These are phyloP conservation scores for Sphaceloma murrayae DNA, from an alignment of 2,329 filamentous ascomycete genomes.

Conservation along the genomic window DNA sequence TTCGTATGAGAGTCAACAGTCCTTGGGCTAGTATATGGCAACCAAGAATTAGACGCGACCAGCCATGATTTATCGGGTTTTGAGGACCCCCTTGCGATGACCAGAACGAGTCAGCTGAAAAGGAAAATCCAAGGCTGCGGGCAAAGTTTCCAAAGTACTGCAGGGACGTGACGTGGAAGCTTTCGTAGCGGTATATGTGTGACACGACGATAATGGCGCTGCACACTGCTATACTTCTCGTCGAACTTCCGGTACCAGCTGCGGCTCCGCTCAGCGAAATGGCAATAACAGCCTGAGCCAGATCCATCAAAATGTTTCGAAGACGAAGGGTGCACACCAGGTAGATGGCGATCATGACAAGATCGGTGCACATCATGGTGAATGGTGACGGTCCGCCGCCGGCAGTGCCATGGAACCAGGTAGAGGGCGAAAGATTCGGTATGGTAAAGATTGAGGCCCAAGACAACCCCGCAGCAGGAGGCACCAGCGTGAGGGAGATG, in stretches of 20 bases:
- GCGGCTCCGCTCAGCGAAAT: slow-evolving; percentile 79
- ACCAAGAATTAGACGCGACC: slow-evolving; percentile 59
- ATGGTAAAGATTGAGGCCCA: slow-evolving; percentile 43
- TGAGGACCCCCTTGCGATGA: slow-evolving; percentile 29
- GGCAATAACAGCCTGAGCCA: slow-evolving; percentile 88
- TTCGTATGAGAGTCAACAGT: slow-evolving; percentile 57
- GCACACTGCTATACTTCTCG: slow-evolving; percentile 62
- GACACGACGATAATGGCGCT: slow-evolving; percentile 54
- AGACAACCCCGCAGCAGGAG: slow-evolving; percentile 62
- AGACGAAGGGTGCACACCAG: slow-evolving; percentile 47
- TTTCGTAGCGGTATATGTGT: slow-evolving; percentile 46
- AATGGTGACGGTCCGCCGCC: slow-evolving; percentile 71
- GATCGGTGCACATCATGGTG: slow-evolving; percentile 75
- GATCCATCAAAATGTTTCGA: slow-evolving; percentile 78
- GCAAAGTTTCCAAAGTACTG: slow-evolving; percentile 31
- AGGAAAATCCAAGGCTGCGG: slow-evolving; percentile 29
- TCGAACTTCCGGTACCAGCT: slow-evolving; percentile 56
- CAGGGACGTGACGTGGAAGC: slow-evolving; percentile 31
- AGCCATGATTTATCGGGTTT: slow-evolving; percentile 43
- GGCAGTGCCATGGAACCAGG: slow-evolving; percentile 80
- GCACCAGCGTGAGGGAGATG: slow-evolving; percentile 84
- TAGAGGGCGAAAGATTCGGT: slow-evolving; percentile 60
- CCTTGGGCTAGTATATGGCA: slow-evolving; percentile 69
- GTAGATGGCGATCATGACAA: slow-evolving; percentile 66
- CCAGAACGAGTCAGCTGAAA: slow-evolving; percentile 20